Evolutionary conservation across 768 basidiomycete genomes (phyloP).

Genomic region (Trametes punicea): DNA sequence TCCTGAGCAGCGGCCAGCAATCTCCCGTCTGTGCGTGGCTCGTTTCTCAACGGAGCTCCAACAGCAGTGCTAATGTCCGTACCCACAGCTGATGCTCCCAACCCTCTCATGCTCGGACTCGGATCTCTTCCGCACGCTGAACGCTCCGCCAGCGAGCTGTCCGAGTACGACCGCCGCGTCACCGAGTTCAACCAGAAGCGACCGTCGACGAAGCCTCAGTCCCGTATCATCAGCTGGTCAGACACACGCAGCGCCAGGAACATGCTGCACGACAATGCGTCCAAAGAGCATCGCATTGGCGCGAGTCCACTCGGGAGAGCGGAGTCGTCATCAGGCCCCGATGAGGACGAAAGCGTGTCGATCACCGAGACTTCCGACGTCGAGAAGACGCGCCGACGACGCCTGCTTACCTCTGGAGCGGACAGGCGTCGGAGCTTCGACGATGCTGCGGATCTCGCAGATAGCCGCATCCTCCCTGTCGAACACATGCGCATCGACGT

Average conservation of each 20-base stretch:
- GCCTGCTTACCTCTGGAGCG: slow-evolving; percentile 8
- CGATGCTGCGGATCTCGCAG: slow-evolving; percentile 49
- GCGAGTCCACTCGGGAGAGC: slow-evolving; percentile 9
- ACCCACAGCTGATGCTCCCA: slow-evolving; percentile 22
- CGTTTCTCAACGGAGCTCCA: background rate
- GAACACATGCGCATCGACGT: slow-evolving; percentile 79
- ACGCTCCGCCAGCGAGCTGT: slow-evolving; percentile 28
- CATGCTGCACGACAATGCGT: slow-evolving; percentile 23
- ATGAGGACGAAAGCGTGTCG: slow-evolving; percentile 8
- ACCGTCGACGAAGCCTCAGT: slow-evolving; percentile 38
- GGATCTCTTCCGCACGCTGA: slow-evolving; percentile 21
- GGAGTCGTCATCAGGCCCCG: slow-evolving; percentile 1
- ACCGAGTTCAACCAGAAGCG: slow-evolving; percentile 41
- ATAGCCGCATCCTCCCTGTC: slow-evolving; percentile 45
- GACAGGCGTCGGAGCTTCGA: slow-evolving; percentile 62
- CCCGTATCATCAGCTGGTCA: slow-evolving; percentile 52
- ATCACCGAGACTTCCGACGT: background rate
- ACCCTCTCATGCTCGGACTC: slow-evolving; percentile 20
- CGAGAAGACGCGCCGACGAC: slow-evolving; percentile 9
- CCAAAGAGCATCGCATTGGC: slow-evolving; percentile 11
- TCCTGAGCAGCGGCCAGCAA: slow-evolving; percentile 75
- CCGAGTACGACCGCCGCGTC: slow-evolving; percentile 33
- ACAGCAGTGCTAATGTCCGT: too few relatives aligned
- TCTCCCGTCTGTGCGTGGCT: slow-evolving; percentile 59
- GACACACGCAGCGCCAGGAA: slow-evolving; percentile 46